Evolutionary conservation across 2,329 filamentous ascomycete species (phyloP), one percentile per base, ranked within the genome.

Genomic region (Chrysoporthe austroafricana): DNA sequence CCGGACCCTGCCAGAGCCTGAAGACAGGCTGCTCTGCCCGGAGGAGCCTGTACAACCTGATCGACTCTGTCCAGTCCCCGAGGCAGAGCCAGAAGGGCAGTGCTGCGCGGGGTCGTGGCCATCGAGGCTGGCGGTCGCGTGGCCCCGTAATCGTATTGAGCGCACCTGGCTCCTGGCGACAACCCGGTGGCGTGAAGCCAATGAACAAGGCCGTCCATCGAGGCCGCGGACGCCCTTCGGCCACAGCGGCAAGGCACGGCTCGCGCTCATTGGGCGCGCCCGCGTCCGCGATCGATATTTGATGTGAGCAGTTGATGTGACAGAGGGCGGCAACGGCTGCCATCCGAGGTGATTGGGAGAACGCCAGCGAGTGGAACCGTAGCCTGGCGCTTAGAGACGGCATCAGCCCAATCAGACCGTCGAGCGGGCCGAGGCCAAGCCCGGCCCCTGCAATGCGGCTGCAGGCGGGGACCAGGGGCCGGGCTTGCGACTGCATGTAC

Each of bases 371-470:
- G 66, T 64, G 64, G 66, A 50, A 60, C 59, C 57, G 61, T 46
- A 63, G 68, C 62, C 67, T 57, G 68, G 68, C 68, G 68, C 66
- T 63, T 70, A 70, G 59, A 66, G 63, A 68, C 50, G 48, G 64
- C 42, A 56, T 52, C 57, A 16, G 52, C 26, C 68, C 68, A 70
- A 70, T 68, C 68, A 68, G 46, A 39, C 42, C 26, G 39, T 50
- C 62, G 58, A 21, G 7, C 18, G 8, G 34, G n/a, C 66, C 61
- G 52, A 56, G 65, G 68, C 58, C 59, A 65, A 56, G 60, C 14
- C 43, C n/a, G 11, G 6, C 62, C 65, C 65, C 61, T 64, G 65
- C 18, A 39, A 21, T 60, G 58, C 54, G 62, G 65, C 65, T 67
- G 65, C 67, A 67, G 32, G 43, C 48, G 48, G 34, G 52, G 62